Evolutionary conservation across 805 yeast species (phyloP).

Genomic region (Blastobotrys peoriensis): DNA sequence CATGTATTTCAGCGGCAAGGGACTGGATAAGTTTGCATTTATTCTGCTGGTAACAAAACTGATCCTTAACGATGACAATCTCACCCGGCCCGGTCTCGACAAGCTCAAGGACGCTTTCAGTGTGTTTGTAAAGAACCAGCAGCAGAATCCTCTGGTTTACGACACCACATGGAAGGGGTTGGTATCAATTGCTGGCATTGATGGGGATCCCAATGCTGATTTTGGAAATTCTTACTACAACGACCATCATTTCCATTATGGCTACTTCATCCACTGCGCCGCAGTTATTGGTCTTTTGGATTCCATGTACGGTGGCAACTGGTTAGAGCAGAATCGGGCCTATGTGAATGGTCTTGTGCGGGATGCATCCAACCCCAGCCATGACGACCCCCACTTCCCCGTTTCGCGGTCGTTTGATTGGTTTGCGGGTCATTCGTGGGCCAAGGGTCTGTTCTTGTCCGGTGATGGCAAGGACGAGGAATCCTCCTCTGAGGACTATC

Average conservation of each 20-base stretch:
- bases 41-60: slow-evolving; percentile 60
- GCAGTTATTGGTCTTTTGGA: slow-evolving; percentile 71
- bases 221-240: slow-evolving; percentile 75
- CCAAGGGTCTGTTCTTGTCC: slow-evolving; percentile 56
- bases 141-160: slow-evolving; percentile 60
- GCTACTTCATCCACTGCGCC: slow-evolving; percentile 78
- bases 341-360: slow-evolving; percentile 60
- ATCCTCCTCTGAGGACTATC: slow-evolving; percentile 64
- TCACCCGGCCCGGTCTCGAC: slow-evolving; percentile 45
- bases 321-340: slow-evolving; percentile 42
- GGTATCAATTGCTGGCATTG: slow-evolving; percentile 56
- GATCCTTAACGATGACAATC: slow-evolving; percentile 46
- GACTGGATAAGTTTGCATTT: slow-evolving; percentile 76
- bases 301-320: slow-evolving; percentile 41
- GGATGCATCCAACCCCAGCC: slow-evolving; percentile 60
- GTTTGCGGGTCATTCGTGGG: slow-evolving; percentile 72
- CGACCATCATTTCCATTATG: slow-evolving; percentile 86
- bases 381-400: slow-evolving; percentile 52
- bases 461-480: slow-evolving; percentile 71
- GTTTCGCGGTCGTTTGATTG: slow-evolving; percentile 62
- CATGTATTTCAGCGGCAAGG: slow-evolving; percentile 85
- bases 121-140: slow-evolving; percentile 58
- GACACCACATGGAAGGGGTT: slow-evolving; percentile 75
- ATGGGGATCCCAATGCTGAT: slow-evolving; percentile 49
- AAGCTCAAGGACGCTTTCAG: slow-evolving; percentile 58